phyloP scores from a whole-genome alignment of 2,329 filamentous ascomycete genomes.

The Didymella exigua region DNA sequence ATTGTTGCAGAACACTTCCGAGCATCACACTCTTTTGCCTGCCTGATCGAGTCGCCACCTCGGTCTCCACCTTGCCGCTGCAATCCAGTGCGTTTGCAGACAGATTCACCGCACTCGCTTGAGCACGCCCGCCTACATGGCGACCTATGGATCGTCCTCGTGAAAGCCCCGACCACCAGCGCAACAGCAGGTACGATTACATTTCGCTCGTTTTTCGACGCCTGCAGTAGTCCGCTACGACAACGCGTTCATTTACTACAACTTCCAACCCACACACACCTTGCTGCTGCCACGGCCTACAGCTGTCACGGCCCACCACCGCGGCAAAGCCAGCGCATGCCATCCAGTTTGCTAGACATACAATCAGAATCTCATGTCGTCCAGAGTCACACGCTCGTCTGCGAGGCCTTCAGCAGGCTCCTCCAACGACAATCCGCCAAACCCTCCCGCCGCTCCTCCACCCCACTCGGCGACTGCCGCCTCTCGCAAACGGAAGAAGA shows the following conservation, averaged over 20 bases:
- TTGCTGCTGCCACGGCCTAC: conserved; percentile 30
- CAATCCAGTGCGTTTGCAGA: conserved; percentile 23
- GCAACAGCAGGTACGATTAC: conserved; percentile 31
- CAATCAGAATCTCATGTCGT: conserved; percentile 78
- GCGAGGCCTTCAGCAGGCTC: conserved; percentile 81
- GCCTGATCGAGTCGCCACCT: conserved; percentile 1
- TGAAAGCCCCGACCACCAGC: conserved; percentile 33
- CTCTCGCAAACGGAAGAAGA: conserved; percentile 77
- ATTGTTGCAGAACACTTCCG: conserved; percentile 15
- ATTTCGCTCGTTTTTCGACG: conserved; percentile 26
- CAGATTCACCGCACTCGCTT: conserved; percentile 41
- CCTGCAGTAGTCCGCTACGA: conserved; percentile 15
- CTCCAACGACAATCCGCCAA: conserved; percentile 47
- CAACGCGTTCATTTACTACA: conserved; percentile 17
- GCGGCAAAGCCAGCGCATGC: conserved; percentile 39
- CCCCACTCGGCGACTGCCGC: conserved; percentile 54
- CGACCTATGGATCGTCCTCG: conserved; percentile 41
- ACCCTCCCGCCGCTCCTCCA: conserved; percentile 51
- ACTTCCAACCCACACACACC: conserved; percentile 23
- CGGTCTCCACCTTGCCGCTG: conserved; percentile 6
- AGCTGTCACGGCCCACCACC: conserved; percentile 35
- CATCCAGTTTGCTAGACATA: conserved; percentile 34
- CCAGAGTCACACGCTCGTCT: conserved; percentile 94
- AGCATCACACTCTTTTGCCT: conserved; percentile 17
- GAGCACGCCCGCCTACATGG: conserved; percentile 44